Base-by-base conservation (phyloP, 257 asterid species). In the Cinchona pubescens region DNA sequence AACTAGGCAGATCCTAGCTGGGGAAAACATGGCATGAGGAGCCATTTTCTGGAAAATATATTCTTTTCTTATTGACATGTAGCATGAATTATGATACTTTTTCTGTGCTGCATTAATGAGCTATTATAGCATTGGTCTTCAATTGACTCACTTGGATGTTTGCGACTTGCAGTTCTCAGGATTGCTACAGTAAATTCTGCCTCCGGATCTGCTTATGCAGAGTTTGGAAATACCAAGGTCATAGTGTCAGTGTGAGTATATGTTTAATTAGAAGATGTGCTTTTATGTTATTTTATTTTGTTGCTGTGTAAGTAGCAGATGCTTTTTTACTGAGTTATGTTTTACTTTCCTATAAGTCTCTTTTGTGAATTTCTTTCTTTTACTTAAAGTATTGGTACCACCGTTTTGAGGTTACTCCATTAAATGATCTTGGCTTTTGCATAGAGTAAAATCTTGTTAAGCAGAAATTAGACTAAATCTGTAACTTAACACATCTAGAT, bases 141-240 rank as follows among this genome's bases (percentile, higher is more conserved):
- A 15, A 69, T 30, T 45, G 45, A 68, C 76, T 62, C 40, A 32
- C 25, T 60, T 13, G 34, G 30, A 30, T 71, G 61, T 60, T 80
- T 66, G 58, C 72, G 42, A 35, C 78, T 35, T 85, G 81, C 94
- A 94, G 97, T 84, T 87, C 79, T 95, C 72, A 88, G 88, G 89
- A 91, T 97, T n/a, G 92, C 93, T 59, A 92, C 99, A 1, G 98
- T 90, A 68, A 95, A 83, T 80, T 90, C 97, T 43, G 98, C 99
- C 73, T 89, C 99, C 48, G 99, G 99, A 30, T 95, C 99, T 64
- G 99, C 99, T 71, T 95, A 92, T 85, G 98, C 97, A 7, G 99
- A 95, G 83, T 88, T 95, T 79, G 98, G 98, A 66, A 91, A 82
- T 82, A 92, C 99, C 78, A 95, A 91, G 84, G 97, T 95, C 81